These are phyloP conservation scores for Alternaria dauci DNA, from an alignment of 2,329 filamentous ascomycete species.

Conservation along the genomic window DNA sequence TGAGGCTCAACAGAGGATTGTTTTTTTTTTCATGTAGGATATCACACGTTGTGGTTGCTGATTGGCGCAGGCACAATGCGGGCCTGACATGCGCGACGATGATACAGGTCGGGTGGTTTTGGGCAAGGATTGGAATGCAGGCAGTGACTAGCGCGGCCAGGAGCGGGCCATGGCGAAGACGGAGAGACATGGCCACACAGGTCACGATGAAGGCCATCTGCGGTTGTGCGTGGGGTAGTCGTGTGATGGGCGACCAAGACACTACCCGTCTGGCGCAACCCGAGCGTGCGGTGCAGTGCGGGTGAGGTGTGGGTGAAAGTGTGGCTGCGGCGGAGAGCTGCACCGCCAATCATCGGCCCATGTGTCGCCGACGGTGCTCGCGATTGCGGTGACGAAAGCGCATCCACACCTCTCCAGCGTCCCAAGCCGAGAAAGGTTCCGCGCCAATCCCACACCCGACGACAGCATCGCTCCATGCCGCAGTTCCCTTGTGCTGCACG, in stretches of 20 bases:
- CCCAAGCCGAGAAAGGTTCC: constrained; percentile 8
- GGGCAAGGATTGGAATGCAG: constrained; percentile 13
- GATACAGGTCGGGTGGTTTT: constrained; percentile 9
- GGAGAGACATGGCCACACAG: background rate
- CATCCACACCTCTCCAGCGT: constrained; percentile 7
- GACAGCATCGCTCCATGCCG: constrained; percentile 4
- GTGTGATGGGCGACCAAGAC: background rate
- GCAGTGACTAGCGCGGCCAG: constrained; percentile 8
- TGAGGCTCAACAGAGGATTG: background rate
- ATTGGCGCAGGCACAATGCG: constrained; percentile 14
- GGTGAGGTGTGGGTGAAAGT: background rate
- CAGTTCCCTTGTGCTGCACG: constrained; percentile 16
- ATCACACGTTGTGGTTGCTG: constrained; percentile 17
- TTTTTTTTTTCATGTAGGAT: background rate
- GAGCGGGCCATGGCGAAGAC: background rate
- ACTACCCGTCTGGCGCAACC: background rate
- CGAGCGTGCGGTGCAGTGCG: background rate
- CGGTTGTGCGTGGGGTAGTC: background rate
- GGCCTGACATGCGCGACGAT: constrained; percentile 11
- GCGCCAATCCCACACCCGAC: constrained; percentile 19
- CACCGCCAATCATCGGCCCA: constrained; percentile 19
- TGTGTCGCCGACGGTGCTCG: constrained; percentile 3
- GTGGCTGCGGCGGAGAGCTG: background rate
- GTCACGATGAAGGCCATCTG: background rate
- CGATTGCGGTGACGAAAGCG: constrained; percentile 14